Evolutionary conservation across 768 basidiomycete genomes (phyloP), one percentile per base, ranked within the genome.

Genomic region (Paxillus ammoniavirescens): DNA sequence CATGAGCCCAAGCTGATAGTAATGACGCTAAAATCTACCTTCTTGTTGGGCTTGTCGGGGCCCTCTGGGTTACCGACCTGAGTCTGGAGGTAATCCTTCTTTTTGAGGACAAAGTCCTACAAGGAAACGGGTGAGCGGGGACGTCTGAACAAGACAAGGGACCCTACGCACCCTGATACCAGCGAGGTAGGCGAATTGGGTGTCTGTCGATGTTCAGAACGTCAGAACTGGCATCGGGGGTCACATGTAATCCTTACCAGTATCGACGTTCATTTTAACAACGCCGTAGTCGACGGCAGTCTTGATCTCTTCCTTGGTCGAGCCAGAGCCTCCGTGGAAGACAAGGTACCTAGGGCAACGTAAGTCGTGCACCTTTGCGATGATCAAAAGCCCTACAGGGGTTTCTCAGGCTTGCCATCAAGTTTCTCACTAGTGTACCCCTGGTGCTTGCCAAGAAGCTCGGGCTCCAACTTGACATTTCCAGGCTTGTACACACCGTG

Each of bases 401-500:
- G 97, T 75, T 91, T 85, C 66, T 79, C 72, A 55, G 75, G 69
- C 60, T 80, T 77, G 43, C 81, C 77, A 46, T 80, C 81, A 57
- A 89, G 69, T 79, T 95, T 83, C 70, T 81, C 65, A 65, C 77
- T 78, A 46, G 87, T 82, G 75, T 82, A 85, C 23, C 70, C 69
- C 75, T 99, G 97, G 77, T 99, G 97, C 77, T 93, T 92, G 30
- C 82, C 81, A 60, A 99, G 83, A 56, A 99, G 81, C 59, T 90
- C 92, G 15, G 97, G 97, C 61, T 88, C 87, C 58, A 99, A 83
- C 63, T 81, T 84, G 70, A 99, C 97, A 73, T 99, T 99, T 55
- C 97, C 97, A 40, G 94, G 93, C 78, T 97, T 98, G 82, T 99
- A 99, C 48, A 99, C 96, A 67, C 96, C 96, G 72, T 99, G 96